These are phyloP conservation scores for Quercus alba DNA, from an alignment of 306 rosid species.

Conservation along the genomic window DNA sequence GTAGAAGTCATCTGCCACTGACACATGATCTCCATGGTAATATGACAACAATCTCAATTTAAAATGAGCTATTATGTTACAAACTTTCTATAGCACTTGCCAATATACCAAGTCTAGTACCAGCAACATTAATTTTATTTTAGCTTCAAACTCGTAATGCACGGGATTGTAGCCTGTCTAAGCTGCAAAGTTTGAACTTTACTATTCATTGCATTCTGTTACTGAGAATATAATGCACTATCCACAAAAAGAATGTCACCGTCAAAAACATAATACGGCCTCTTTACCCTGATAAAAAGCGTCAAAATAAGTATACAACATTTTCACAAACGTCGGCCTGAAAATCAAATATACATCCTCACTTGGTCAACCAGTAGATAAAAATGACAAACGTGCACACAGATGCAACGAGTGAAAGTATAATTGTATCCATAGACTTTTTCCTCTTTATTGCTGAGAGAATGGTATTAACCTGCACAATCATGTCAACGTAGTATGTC, in stretches of 20 bases:
- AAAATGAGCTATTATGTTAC: too few species aligned
- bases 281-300: slow-evolving; percentile 10
- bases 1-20: too few species aligned
- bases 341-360: slow-evolving; percentile 25
- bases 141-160: neutral
- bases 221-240: slow-evolving; percentile 30
- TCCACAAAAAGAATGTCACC: slow-evolving; percentile 9
- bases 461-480: slow-evolving; percentile 76
- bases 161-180: neutral
- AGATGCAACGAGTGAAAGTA: slow-evolving; percentile 84
- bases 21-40: too few species aligned
- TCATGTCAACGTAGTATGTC: slow-evolving; percentile 3
- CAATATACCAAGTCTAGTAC: neutral
- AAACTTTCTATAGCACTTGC: neutral
- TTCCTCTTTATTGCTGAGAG: slow-evolving; percentile 78
- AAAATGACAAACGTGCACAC: slow-evolving; percentile 86
- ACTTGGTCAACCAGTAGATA: slow-evolving; percentile 90
- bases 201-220: slow-evolving; percentile 20
- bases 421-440: slow-evolving; percentile 89
- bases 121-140: neutral
- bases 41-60: too few species aligned
- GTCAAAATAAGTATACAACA: slow-evolving; percentile 16
- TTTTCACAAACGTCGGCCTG: slow-evolving; percentile 17
- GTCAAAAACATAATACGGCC: neutral
- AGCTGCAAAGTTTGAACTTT: slow-evolving; percentile 2